phyloP scores from a whole-genome alignment of 495 filamentous ascomycete genomes.

The Daldinia bambusicola region DNA sequence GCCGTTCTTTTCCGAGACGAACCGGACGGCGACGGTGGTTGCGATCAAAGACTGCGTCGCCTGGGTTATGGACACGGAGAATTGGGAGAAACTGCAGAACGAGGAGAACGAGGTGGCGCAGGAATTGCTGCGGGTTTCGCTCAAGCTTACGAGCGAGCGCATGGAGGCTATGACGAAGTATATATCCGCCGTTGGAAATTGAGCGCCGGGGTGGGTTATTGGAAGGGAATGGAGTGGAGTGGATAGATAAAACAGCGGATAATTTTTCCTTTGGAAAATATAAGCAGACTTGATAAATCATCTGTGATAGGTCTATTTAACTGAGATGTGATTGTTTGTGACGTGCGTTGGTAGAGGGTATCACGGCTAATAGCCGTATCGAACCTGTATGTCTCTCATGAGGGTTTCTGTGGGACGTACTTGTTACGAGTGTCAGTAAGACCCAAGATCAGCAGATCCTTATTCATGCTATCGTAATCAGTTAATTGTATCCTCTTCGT shows the following conservation, averaged over 20 bases:
- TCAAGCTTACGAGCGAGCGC: conserved; percentile 89
- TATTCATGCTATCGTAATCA: background rate
- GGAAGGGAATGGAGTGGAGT: background rate
- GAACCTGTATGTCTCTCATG: too few relatives aligned
- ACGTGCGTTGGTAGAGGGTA: background rate
- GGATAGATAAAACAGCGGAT: conserved; percentile 1
- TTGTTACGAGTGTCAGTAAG: too few relatives aligned
- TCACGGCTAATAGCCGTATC: too few relatives aligned
- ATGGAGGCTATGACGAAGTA: conserved; percentile 86
- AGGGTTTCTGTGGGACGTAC: too few relatives aligned
- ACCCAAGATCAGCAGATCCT: background rate
- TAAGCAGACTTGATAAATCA: background rate
- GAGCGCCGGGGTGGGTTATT: background rate
- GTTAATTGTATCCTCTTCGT: background rate
- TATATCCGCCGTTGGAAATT: conserved; percentile 52
- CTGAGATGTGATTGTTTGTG: background rate
- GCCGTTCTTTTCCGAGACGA: conserved; percentile 92
- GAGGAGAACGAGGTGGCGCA: conserved; percentile 77
- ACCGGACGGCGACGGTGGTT: conserved; percentile 84
- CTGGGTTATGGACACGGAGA: conserved; percentile 77
- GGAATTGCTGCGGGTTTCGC: conserved; percentile 82
- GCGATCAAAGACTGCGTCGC: conserved; percentile 83
- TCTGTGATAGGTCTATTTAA: background rate
- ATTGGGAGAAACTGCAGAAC: conserved; percentile 76
- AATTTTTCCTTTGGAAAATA: background rate